Evolutionary conservation across 1,139 yeast species (phyloP).

Genomic region (Saccharomyces uvarum): DNA sequence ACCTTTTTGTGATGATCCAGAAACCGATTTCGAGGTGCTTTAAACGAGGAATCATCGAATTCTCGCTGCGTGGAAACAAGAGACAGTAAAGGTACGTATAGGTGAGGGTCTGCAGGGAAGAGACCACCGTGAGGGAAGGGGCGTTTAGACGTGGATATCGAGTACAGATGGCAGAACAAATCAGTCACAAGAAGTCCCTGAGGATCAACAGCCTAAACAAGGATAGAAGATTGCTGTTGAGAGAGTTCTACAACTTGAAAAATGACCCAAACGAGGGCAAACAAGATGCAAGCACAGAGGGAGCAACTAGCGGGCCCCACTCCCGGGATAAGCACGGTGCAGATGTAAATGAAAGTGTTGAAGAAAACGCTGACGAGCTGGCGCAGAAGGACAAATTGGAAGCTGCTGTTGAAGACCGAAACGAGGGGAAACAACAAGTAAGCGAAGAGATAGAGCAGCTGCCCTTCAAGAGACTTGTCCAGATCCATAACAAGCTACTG

Average conservation of each 20-base stretch:
- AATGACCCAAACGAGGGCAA: conserved; percentile 14
- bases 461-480: conserved; percentile 35
- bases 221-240: conserved; percentile 37
- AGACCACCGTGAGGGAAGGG: not conserved
- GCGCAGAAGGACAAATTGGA: not conserved
- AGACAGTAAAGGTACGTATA: conserved; percentile 3
- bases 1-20: not conserved
- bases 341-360: conserved; percentile 2
- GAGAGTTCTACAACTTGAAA: conserved; percentile 39
- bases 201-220: conserved; percentile 25
- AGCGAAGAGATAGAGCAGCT: conserved; percentile 33
- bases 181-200: conserved; percentile 31
- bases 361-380: not conserved
- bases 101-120: conserved; percentile 1
- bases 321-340: not conserved
- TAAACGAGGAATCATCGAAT: not conserved
- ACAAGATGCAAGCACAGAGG: conserved; percentile 9
- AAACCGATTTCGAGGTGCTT: not conserved
- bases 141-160: not conserved
- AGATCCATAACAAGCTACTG: conserved; percentile 36
- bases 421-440: conserved; percentile 7
- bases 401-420: conserved; percentile 10
- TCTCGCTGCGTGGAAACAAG: conserved; percentile 1
- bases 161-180: conserved; percentile 26
- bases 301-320: conserved; percentile 3